phyloP scores from a whole-genome alignment of 345 rosid species.

The Cardiospermum halicacabum region DNA sequence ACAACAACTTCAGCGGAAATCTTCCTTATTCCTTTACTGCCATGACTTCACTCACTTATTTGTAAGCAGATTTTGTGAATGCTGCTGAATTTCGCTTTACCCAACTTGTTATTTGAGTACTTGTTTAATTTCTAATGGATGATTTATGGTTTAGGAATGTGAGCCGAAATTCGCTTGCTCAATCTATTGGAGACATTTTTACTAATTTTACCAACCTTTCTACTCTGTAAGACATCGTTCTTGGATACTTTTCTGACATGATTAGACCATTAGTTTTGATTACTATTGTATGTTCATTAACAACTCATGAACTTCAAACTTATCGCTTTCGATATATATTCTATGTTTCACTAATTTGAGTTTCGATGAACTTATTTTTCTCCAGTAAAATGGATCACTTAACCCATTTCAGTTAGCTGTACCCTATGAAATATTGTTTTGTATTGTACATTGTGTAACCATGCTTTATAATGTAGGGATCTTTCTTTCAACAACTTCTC shows the following conservation, averaged over 20 bases:
- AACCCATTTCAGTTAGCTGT: not conserved
- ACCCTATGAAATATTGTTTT: not conserved
- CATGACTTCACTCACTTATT: conserved; percentile 62
- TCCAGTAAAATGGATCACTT: not conserved
- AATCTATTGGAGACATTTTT: conserved; percentile 67
- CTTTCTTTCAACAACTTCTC: conserved; percentile 86
- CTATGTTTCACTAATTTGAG: not conserved
- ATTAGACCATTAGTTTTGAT: conserved; percentile 5
- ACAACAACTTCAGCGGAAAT: conserved; percentile 78
- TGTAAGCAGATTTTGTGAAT: conserved; percentile 54
- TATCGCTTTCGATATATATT: not conserved
- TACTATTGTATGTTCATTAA: not conserved
- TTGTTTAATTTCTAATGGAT: conserved; percentile 10
- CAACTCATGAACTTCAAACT: not conserved
- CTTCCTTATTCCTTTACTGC: conserved; percentile 85
- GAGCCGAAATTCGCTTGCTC: conserved; percentile 73
- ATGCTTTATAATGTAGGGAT: conserved; percentile 52
- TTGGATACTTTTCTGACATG: not conserved
- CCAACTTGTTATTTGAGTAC: not conserved
- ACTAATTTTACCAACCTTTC: conserved; percentile 44
- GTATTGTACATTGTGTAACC: not conserved
- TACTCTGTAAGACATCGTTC: conserved; percentile 57
- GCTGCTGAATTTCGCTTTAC: conserved; percentile 12
- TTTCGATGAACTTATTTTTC: not conserved
- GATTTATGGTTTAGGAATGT: conserved; percentile 47